These are phyloP conservation scores for Penstemon davidsonii DNA, from an alignment of 257 asterid genomes.

Conservation along the genomic window DNA sequence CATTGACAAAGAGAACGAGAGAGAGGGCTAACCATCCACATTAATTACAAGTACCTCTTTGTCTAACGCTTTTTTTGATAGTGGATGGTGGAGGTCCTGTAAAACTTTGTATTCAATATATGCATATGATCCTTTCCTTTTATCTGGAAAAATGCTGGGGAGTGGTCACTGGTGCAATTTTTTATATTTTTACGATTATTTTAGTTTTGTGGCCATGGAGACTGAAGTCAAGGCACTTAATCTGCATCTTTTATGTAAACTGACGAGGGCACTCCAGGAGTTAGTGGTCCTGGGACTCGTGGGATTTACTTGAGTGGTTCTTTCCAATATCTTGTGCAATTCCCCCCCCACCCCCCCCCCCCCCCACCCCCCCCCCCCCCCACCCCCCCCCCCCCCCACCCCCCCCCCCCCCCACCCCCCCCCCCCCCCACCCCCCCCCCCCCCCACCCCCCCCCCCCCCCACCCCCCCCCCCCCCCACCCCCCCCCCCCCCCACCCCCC, in stretches of 20 bases:
- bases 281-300: constrained; percentile 4
- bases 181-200: background rate
- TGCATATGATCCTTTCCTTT: background rate
- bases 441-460: no score
- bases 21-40: constrained; percentile 5
- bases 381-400: no score
- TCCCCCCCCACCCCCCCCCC: no score
- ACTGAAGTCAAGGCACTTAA: constrained; percentile 12
- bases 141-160: constrained; percentile 7
- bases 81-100: background rate
- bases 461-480: no score
- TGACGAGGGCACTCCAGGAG: background rate
- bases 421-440: no score
- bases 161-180: background rate
- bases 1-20: constrained; percentile 10
- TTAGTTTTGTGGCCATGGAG: constrained; percentile 14
- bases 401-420: no score
- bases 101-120: constrained; percentile 9
- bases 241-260: constrained; percentile 4
- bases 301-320: constrained; percentile 20
- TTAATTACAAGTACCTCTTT: background rate
- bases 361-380: no score
- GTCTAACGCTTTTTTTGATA: background rate
- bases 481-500: no score
- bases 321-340: background rate